A percentile compares a stretch with the other conserved stretches of the same genome.
These are phyloP conservation scores for Pistacia atlantica DNA, from an alignment of 345 rosid species.

Conservation along the genomic window DNA sequence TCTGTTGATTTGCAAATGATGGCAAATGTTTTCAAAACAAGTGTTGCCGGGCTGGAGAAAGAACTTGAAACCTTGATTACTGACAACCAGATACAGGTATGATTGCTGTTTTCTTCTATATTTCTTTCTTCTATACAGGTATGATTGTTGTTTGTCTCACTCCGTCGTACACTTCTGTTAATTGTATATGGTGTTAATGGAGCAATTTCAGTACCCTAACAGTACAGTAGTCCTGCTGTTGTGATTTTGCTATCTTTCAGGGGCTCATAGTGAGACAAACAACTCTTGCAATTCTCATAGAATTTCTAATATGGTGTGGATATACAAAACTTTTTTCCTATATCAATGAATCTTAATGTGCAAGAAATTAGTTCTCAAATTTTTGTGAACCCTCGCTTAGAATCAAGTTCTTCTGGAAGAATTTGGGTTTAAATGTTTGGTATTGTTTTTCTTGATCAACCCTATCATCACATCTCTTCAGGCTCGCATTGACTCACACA, in stretches of 20 bases:
- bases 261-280: background rate
- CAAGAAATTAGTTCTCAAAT: background rate
- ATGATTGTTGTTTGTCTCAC: too few relatives aligned
- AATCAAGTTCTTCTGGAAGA: background rate
- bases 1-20: constrained; percentile 94
- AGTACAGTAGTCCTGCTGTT: background rate
- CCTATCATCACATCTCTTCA: constrained; percentile 27
- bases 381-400: background rate
- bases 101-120: background rate
- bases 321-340: background rate
- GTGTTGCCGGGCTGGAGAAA: constrained; percentile 77
- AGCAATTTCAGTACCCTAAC: background rate
- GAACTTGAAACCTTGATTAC: constrained; percentile 93
- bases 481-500: constrained; percentile 99
- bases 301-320: background rate
- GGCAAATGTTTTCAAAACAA: constrained; percentile 97
- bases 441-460: background rate
- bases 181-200: background rate
- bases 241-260: background rate
- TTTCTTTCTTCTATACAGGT: background rate
- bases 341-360: background rate
- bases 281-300: background rate
- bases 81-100: constrained; percentile 96
- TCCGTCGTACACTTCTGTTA: too few relatives aligned
- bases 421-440: background rate